Evolutionary conservation across 495 filamentous ascomycete genomes (phyloP).

Genomic region (Lasiosphaeria miniovina): DNA sequence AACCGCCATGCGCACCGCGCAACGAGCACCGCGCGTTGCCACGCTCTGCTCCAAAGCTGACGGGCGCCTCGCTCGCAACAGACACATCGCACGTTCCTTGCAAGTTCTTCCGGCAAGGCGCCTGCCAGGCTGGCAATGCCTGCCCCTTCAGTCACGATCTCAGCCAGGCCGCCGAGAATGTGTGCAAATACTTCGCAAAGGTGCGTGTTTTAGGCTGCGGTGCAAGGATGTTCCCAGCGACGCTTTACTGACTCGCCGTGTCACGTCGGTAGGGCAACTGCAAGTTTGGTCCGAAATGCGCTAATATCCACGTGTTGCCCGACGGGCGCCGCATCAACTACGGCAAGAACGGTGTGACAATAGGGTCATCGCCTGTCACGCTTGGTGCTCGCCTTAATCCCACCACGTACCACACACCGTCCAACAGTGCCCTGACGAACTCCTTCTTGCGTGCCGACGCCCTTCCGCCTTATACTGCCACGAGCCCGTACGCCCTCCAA

Average conservation of each 20-base stretch:
- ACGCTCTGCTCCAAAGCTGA: constrained; percentile 15
- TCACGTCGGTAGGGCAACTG: constrained; percentile 75
- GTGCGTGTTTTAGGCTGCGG: constrained; percentile 49
- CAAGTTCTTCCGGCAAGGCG: constrained; percentile 97
- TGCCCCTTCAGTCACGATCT: constrained; percentile 95
- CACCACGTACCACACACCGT: constrained; percentile 43
- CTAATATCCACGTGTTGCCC: constrained; percentile 89
- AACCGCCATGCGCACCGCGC: background rate
- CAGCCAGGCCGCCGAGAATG: constrained; percentile 71
- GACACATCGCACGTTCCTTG: constrained; percentile 97
- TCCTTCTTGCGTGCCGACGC: constrained; percentile 74
- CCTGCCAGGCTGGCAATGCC: constrained; percentile 91
- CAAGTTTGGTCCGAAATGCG: constrained; percentile 98
- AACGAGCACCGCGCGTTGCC: constrained; percentile 1
- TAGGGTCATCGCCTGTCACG: constrained; percentile 50
- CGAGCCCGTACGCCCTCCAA: constrained; percentile 37
- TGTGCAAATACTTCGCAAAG: constrained; percentile 99
- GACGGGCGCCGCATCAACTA: constrained; percentile 89
- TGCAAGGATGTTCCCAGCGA: constrained; percentile 5
- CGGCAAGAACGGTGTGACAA: constrained; percentile 52
- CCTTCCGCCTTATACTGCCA: constrained; percentile 34
- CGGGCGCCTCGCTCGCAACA: constrained; percentile 34
- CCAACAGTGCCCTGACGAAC: constrained; percentile 76
- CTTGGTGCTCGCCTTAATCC: constrained; percentile 72
- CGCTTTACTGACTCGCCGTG: constrained; percentile 35